Percentiles rank a stretch among this genome's conserved stretches.
phyloP scores from a whole-genome alignment of 2,329 filamentous ascomycete genomes.

The Cladobotryum protrusum region DNA sequence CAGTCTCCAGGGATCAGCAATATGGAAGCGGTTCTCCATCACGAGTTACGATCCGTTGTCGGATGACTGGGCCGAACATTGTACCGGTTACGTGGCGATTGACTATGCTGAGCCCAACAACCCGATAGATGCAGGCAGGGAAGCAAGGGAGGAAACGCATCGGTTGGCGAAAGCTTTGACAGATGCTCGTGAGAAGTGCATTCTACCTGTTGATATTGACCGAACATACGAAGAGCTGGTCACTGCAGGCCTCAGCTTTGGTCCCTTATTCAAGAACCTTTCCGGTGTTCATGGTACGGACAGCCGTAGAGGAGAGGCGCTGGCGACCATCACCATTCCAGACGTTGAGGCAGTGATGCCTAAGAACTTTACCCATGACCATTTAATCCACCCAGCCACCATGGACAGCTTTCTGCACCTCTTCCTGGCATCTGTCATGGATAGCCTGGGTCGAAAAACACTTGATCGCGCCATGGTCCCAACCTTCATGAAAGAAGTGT shows the following conservation, averaged over 20 bases:
- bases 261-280: constrained; percentile 10
- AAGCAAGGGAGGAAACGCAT: constrained; percentile 3
- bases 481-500: constrained; percentile 6
- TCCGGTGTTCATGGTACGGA: neutral
- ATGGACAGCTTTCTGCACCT: constrained; percentile 12
- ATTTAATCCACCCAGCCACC: constrained; percentile 14
- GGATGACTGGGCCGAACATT: constrained; percentile 12
- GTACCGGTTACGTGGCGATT: constrained; percentile 9
- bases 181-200: neutral
- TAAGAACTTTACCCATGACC: constrained; percentile 7
- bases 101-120: constrained; percentile 4
- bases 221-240: constrained; percentile 9
- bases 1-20: constrained; percentile 9
- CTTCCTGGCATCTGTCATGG: constrained; percentile 6
- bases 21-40: constrained; percentile 9
- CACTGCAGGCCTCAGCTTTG: constrained; percentile 10
- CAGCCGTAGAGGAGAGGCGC: neutral
- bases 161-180: neutral
- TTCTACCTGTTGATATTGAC: constrained; percentile 1
- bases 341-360: constrained; percentile 12
- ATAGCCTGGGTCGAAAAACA: neutral
- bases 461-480: constrained; percentile 6
- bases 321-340: constrained; percentile 5
- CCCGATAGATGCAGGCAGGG: constrained; percentile 3
- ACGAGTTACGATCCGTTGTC: constrained; percentile 7